phyloP scores from a whole-genome alignment of 768 basidiomycete genomes.

The Lactifluus volemus region DNA sequence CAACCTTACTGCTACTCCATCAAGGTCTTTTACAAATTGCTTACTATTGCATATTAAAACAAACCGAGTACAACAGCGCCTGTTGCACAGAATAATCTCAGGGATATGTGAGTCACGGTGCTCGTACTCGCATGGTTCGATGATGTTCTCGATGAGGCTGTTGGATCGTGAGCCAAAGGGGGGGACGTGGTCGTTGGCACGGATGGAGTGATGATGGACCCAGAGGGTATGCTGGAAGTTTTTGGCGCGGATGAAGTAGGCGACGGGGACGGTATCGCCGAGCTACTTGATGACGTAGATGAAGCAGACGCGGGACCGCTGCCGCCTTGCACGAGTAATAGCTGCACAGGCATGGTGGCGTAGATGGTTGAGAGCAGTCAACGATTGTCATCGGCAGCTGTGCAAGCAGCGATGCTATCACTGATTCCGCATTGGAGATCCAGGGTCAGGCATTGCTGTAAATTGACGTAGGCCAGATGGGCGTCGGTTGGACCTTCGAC shows the following conservation, averaged over 20 bases:
- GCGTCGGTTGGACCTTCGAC: conserved; percentile 5
- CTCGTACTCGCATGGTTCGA: neutral
- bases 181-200: neutral
- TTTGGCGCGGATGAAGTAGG: neutral
- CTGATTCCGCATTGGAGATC: conserved; percentile 3
- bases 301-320: neutral
- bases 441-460: neutral
- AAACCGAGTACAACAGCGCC: neutral
- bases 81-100: neutral
- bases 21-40: no score
- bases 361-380: neutral
- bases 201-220: neutral
- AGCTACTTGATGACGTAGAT: neutral
- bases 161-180: no score
- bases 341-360: neutral
- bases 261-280: neutral
- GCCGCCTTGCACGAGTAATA: conserved; percentile 5
- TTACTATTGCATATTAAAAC: neutral
- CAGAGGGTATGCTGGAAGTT: neutral
- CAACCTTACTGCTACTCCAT: neutral
- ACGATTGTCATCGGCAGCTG: neutral
- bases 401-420: neutral
- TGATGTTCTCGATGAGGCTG: neutral
- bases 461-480: neutral
- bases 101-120: neutral